Base-by-base conservation (phyloP, 371 early-diverging fungal genomes). In the Sporodiniella umbellata region DNA sequence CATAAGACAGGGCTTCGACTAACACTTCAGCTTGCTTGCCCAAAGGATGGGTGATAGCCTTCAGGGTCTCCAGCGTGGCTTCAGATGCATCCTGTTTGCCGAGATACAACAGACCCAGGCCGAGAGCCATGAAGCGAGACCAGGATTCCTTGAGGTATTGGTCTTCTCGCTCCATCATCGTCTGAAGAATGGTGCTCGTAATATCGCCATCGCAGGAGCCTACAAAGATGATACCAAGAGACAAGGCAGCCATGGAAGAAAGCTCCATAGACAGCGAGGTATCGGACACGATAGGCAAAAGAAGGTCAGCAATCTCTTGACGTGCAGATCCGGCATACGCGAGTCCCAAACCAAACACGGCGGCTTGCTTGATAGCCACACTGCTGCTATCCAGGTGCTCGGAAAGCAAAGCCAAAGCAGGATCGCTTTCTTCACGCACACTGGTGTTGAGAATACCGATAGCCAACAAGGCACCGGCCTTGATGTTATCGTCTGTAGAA, bases 381-480 rank as follows among this genome's bases (percentile, higher is more conserved):
- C 61, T 79, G 6, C 67, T 57, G 31, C 74, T 79, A 10, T 89
- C 84, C 28, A 98, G 60, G 52, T 90, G 80, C 54, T 98, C 99
- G 2, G 85, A 71, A 25, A 98, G 71, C 45, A 98, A 76, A 28
- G 96, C 98, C 59, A 92, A 68, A 8, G 97, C 96, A 31, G 98
- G 91, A 62, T 98, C 99, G 0, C 87, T 81, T 58, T 94, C 94
- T 69, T 92, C 89, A 38, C 91, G 84, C 8, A 95, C 92, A 33
- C 95, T 90, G 10, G 92, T 76, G 42, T 88, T 92, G 31, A 95
- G 79, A 51, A 98, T 82, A 42, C 99, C 97, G 53, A 98, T 91
- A 28, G 91, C 98, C 33, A 98, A 78, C 33, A 96, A 62, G 24
- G 96, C 96, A 48, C 99, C 99, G n/a, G 98, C 93, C 78, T 93